Evolutionary conservation across 345 rosid species (phyloP).

Genomic region (Conringia planisiliqua): DNA sequence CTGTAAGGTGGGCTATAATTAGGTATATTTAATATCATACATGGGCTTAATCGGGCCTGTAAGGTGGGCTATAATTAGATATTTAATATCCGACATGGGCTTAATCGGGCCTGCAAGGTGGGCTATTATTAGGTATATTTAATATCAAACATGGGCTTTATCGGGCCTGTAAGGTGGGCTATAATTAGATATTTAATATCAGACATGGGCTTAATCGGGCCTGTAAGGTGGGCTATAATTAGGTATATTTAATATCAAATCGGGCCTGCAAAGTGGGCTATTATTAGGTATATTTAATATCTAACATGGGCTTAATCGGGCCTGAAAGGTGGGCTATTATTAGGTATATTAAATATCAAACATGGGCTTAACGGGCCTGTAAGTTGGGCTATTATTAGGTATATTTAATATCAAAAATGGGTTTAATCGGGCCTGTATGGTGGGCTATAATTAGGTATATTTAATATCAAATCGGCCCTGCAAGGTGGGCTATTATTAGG

Average conservation of each 20-base stretch:
- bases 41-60: not conserved
- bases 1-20: not conserved
- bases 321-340: not conserved
- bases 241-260: not conserved
- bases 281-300: too few relatives aligned
- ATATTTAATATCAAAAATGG: too few relatives aligned
- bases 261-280: not conserved
- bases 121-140: slow-evolving; percentile 1
- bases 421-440: not conserved
- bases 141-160: not conserved
- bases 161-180: not conserved
- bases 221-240: not conserved
- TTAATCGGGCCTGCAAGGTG: not conserved
- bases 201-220: not conserved
- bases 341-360: too few relatives aligned
- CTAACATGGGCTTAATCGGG: not conserved
- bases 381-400: not conserved
- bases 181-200: too few relatives aligned
- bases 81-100: too few relatives aligned
- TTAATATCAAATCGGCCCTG: not conserved
- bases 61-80: not conserved
- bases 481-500: not conserved
- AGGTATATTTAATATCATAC: too few relatives aligned
- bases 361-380: not conserved
- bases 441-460: not conserved